Evolutionary conservation across 257 asterid species (phyloP).

Genomic region (Ocimum tenuiflorum): DNA sequence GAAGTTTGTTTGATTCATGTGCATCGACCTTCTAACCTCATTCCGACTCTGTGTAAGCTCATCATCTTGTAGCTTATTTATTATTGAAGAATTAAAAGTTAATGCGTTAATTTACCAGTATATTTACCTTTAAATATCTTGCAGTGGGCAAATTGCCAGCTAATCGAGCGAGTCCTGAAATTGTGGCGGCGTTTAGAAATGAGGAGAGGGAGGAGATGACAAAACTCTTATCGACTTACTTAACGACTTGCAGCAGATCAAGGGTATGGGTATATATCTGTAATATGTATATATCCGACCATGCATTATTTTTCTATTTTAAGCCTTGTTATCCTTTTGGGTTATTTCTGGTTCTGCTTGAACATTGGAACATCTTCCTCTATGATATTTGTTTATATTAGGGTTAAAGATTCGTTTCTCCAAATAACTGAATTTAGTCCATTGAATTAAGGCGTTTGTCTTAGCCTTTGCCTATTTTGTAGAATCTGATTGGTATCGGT

Average conservation of each 20-base stretch:
- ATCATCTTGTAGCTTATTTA: not conserved
- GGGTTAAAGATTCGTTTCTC: not conserved
- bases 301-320: not conserved
- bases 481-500: not conserved
- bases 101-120: not conserved
- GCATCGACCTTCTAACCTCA: conserved; percentile 63
- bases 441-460: not conserved
- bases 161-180: conserved; percentile 59
- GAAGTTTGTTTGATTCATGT: conserved; percentile 70
- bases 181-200: conserved; percentile 49
- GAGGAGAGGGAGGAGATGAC: conserved; percentile 48
- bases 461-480: not conserved
- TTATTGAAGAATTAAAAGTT: not conserved
- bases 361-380: not conserved
- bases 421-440: not conserved
- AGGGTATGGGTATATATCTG: conserved; percentile 35
- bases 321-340: not conserved
- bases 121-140: conserved; percentile 2
- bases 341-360: not conserved
- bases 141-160: conserved; percentile 88
- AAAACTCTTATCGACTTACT: conserved; percentile 45
- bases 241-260: conserved; percentile 46
- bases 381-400: not conserved
- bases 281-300: not conserved
- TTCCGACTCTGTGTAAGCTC: conserved; percentile 70